Evolutionary conservation across 2,329 filamentous ascomycete species (phyloP).

Genomic region (Alternaria triticimaculans): DNA sequence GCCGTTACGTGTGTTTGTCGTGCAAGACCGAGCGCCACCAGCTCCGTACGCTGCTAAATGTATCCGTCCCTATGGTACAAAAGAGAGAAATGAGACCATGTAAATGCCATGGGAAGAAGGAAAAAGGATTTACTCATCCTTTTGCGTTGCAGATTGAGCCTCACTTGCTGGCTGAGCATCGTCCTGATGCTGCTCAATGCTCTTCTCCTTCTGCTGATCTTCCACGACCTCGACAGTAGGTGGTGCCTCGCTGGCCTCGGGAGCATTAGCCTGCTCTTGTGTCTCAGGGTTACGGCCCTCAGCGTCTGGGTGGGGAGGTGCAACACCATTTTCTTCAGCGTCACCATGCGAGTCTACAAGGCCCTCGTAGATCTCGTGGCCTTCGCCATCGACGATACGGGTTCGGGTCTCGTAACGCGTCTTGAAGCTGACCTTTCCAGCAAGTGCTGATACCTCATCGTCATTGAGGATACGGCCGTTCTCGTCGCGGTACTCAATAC

Average conservation of each 20-base stretch:
- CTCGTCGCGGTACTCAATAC: conserved; percentile 93
- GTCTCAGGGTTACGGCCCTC: conserved; percentile 66
- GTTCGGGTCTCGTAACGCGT: conserved; percentile 96
- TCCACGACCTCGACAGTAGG: conserved; percentile 50
- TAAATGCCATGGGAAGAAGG: conserved; percentile 1
- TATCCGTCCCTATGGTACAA: conserved; percentile 23
- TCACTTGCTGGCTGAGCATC: conserved; percentile 50
- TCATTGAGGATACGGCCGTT: conserved; percentile 86
- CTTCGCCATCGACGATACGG: conserved; percentile 77
- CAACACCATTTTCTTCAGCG: conserved; percentile 47
- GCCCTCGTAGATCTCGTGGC: conserved; percentile 72
- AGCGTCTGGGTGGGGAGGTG: conserved; percentile 63
- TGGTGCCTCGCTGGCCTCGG: conserved; percentile 50
- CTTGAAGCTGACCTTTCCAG: conserved; percentile 94
- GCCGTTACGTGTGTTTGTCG: conserved; percentile 3
- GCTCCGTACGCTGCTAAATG: conserved; percentile 15
- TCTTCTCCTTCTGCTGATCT: conserved; percentile 55
- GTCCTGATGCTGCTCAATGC: conserved; percentile 44
- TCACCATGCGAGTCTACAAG: conserved; percentile 47
- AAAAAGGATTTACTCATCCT: conserved; percentile 22
- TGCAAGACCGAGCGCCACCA: conserved; percentile 15
- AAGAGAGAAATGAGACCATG: conserved; percentile 10
- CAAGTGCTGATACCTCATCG: conserved; percentile 80
- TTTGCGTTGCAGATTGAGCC: conserved; percentile 43
- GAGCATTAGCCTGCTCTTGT: conserved; percentile 49